Evolutionary conservation across 2,329 filamentous ascomycete species (phyloP).

Genomic region (Penicillium verrucosum): DNA sequence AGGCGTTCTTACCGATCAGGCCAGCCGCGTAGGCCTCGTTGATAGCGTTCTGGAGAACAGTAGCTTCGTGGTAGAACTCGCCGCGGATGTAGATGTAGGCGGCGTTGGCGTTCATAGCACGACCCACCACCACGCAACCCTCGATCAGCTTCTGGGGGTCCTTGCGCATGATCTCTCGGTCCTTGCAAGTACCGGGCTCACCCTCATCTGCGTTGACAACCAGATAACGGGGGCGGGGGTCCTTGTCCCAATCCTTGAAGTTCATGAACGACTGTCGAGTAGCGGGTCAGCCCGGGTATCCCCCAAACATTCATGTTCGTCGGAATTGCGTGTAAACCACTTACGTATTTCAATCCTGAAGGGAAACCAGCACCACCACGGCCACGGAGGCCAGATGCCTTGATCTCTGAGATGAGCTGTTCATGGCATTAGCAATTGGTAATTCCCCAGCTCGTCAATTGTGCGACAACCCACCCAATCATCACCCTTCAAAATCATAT

Average conservation of each 20-base stretch:
- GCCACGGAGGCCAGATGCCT: conserved; percentile 90
- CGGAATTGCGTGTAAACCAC: conserved; percentile 35
- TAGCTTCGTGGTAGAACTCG: conserved; percentile 95
- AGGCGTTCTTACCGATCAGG: conserved; percentile 96
- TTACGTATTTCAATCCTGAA: conserved; percentile 97
- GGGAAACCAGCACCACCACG: conserved; percentile 97
- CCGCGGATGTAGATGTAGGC: conserved; percentile 99
- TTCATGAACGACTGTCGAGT: conserved; percentile 91
- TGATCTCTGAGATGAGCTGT: conserved; percentile 92
- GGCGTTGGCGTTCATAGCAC: conserved; percentile 97
- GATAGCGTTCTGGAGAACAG: conserved; percentile 88
- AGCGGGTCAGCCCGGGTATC: conserved; percentile 6
- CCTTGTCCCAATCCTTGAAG: conserved; percentile 99
- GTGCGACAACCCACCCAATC: conserved; percentile 65
- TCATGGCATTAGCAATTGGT: conserved; percentile 23
- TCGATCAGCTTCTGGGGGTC: conserved; percentile 98
- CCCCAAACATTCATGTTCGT: conserved; percentile 8
- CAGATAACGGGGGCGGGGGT: conserved; percentile 89
- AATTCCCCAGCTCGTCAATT: neutral
- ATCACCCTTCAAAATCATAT: conserved; percentile 93
- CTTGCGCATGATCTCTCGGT: conserved; percentile 99
- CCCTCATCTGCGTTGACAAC: conserved; percentile 99
- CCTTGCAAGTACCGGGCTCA: conserved; percentile 98
- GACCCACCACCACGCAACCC: conserved; percentile 90
- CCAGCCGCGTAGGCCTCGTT: conserved; percentile 96